Base-by-base conservation (phyloP, 352 stramenopile species). In the Pythium brachiatum region DNA sequence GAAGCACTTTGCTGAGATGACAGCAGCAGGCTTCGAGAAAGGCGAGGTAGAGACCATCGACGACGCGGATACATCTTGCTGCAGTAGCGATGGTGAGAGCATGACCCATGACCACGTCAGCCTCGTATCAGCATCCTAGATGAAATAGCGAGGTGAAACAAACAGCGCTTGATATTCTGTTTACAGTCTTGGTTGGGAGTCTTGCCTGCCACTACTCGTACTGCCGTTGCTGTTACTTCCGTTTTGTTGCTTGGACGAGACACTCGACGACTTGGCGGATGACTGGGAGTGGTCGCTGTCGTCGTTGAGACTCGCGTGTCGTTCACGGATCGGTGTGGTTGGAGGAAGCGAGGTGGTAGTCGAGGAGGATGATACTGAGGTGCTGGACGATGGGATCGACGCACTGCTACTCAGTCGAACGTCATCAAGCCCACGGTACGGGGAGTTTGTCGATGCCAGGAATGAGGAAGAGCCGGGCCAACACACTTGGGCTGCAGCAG, bases 1-100 rank as follows among this genome's bases (percentile, higher is more conserved):
- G 59, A 81, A 79, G 27, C 83, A 90, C 59, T 79, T 72, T 58
- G 31, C 15, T 3, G 16, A 29, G 2, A 15, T 4, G 23, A 20
- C 44, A 15, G 11, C 9, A 18, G 8, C 11, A n/a, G 34, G 3
- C 15, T 4, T 13, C 9, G 34, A n/a, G 11, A 41, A 41, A 41
- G 34, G 5, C 34, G 34, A n/a, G 2, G 34, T 41, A 18, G 34
- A 41, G 13, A 18, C 34, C 15, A n/a, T n/a, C 11, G 34, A 41
- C 15, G 34, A 41, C 15, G 34, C 53, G 16, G 53, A 60, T 29
- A 29, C 32, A 2, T 50, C 38, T 1, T 50, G 53, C 38, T 60
- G 36, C 26, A 60, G 53, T 34, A 41, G 34, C 34, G 34, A 41
- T 9, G 9, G 34, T n/a, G 34, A 18, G 13, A 41, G 34, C 34